Percentiles rank a stretch among this genome's conserved stretches.
phyloP scores from a whole-genome alignment of 306 rosid species.

The Vigna radiata region DNA sequence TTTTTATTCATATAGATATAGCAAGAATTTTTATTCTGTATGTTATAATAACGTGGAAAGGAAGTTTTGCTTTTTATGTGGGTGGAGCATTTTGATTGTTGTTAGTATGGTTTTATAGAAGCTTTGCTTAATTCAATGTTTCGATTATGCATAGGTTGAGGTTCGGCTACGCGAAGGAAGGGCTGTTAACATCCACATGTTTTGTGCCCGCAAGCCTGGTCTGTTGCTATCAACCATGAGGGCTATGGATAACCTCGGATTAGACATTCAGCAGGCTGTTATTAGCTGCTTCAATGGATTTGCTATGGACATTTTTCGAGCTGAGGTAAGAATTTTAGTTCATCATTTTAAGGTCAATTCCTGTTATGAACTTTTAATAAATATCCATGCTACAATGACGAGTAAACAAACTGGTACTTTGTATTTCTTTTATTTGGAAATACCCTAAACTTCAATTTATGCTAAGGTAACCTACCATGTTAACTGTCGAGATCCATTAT shows the following conservation, averaged over 20 bases:
- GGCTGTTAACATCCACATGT: conserved; percentile 95
- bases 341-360: too few species aligned
- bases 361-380: conserved; percentile 1
- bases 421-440: not conserved
- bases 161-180: conserved; percentile 85
- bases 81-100: conserved; percentile 5
- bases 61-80: too few species aligned
- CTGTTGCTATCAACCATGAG: conserved; percentile 90
- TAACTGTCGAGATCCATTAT: conserved; percentile 7
- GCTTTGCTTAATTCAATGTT: not conserved
- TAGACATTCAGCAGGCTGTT: conserved; percentile 94
- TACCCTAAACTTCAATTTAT: not conserved
- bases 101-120: not conserved
- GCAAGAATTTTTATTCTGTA: too few species aligned
- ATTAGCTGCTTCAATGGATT: conserved; percentile 97
- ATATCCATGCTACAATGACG: not conserved
- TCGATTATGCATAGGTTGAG: conserved; percentile 62
- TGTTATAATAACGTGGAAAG: too few species aligned
- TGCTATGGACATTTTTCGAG: conserved; percentile 87
- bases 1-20: too few species aligned
- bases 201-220: conserved; percentile 81
- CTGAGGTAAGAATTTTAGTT: conserved; percentile 71
- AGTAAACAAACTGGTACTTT: not conserved
- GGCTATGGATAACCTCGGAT: conserved; percentile 83
- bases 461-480: not conserved